Evolutionary conservation across 495 filamentous ascomycete genomes (phyloP), one percentile per base, ranked within the genome.

Genomic region (Penicillium maclennaniae): DNA sequence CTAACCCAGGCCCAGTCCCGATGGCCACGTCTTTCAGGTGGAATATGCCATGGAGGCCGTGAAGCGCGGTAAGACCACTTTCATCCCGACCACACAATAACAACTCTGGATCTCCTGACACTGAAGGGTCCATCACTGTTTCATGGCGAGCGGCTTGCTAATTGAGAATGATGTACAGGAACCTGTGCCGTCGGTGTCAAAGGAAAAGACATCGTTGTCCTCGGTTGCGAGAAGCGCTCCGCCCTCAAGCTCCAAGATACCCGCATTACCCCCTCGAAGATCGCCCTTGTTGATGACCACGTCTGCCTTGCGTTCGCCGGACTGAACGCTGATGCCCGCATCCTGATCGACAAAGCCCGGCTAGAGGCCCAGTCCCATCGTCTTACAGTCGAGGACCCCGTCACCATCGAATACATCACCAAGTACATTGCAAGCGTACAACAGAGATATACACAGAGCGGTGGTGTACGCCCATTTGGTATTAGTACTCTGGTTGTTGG

Each of bases 241-340:
- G 95, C 93, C 10, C 95, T 98, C 86, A 98, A 98, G 72, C 85
- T 98, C 19, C 93, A 98, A 83, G 93, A 98, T 74, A 97, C 93
- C 43, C 89, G 93, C 59, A 98, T 98, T 76, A 98, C 93, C 25
- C 93, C 93, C 23, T 97, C 92, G 48, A 98, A 98, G 79, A 96
- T 98, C 71, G 88, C 89, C 40, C 80, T 95, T 46, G 81, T 98
- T 62, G 93, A 98, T 73, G 88, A 84, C 59, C 93, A 98, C 72
- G 92, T 93, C 48, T 92, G 89, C 69, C 91, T 98, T 53, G 93
- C 93, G 47, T 98, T 98, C 59, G 93, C 93, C 49, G 93, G 93
- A 7, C 79, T 98, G 52, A 97, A 98, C 71, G 93, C 93, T 68
- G 93, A 98, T 71, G 95, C 95, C 58, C 84, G 93, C 55, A 97